Evolutionary conservation across 768 basidiomycete genomes (phyloP).

Genomic region (Tulasnella sp.): DNA sequence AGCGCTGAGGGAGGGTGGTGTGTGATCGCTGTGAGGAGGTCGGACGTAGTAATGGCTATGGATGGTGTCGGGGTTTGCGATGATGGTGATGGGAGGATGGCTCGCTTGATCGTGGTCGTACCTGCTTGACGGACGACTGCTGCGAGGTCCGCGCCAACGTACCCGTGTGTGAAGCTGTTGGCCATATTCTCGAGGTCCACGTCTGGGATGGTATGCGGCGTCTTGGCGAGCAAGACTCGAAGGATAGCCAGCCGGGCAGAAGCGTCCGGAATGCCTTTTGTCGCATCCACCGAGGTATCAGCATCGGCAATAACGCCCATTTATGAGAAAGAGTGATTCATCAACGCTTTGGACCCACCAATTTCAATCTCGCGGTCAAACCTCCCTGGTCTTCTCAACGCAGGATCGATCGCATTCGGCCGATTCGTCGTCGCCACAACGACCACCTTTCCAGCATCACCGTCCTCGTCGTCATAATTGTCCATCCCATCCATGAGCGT

Average conservation of each 20-base stretch:
- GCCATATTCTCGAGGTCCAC: constrained; percentile 57
- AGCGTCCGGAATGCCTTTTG: constrained; percentile 74
- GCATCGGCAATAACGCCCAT: background rate
- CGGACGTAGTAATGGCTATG: constrained; percentile 33
- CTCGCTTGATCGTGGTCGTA: constrained; percentile 80
- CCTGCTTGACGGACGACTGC: constrained; percentile 91
- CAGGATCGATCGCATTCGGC: constrained; percentile 92
- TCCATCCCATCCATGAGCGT: constrained; percentile 82
- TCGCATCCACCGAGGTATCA: too few species aligned
- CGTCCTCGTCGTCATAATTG: constrained; percentile 34
- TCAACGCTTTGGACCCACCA: too few species aligned
- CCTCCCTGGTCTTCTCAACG: constrained; percentile 74
- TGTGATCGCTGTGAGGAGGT: constrained; percentile 63
- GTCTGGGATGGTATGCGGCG: constrained; percentile 58
- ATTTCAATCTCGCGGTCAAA: constrained; percentile 96
- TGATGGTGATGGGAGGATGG: constrained; percentile 32
- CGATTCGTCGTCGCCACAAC: constrained; percentile 95
- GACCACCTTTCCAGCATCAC: constrained; percentile 47
- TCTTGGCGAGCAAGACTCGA: constrained; percentile 67
- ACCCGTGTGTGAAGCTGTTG: constrained; percentile 70
- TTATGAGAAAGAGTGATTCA: background rate
- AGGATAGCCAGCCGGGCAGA: constrained; percentile 78
- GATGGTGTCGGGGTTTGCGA: constrained; percentile 21
- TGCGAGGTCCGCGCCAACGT: constrained; percentile 91
- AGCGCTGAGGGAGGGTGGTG: constrained; percentile 84